A percentile compares a stretch with the other conserved stretches of the same genome.
Evolutionary conservation across 768 basidiomycete genomes (phyloP).

Genomic region (Tylopilus balloui): DNA sequence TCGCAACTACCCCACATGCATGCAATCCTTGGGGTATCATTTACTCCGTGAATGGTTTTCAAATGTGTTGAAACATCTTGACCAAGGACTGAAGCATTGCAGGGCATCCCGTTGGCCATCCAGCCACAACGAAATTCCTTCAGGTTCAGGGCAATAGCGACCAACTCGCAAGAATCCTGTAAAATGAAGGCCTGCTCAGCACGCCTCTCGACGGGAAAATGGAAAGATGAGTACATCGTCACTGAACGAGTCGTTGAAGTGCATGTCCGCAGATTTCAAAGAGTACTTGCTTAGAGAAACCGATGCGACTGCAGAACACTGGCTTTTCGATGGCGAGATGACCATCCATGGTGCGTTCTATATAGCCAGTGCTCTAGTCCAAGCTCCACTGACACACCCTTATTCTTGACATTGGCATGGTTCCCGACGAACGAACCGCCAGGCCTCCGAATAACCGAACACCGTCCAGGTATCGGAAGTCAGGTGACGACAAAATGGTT

Average conservation of each 20-base stretch:
- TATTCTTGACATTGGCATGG: conserved; percentile 14
- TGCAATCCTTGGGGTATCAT: background rate
- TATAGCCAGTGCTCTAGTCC: conserved; percentile 9
- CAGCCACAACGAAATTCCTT: conserved; percentile 11
- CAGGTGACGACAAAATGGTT: background rate
- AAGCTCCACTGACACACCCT: background rate
- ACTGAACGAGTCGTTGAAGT: conserved; percentile 7
- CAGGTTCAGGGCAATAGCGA: conserved; percentile 1
- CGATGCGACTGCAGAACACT: background rate
- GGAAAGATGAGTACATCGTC: conserved; percentile 12
- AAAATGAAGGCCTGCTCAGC: background rate
- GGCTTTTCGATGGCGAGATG: background rate
- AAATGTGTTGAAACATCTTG: conserved; percentile 16
- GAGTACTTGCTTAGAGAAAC: background rate
- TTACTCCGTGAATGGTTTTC: conserved; percentile 8
- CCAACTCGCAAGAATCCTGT: conserved; percentile 11
- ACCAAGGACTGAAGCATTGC: conserved; percentile 10
- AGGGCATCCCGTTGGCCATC: conserved; percentile 7
- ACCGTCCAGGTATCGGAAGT: conserved; percentile 1
- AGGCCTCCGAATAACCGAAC: conserved; percentile 7
- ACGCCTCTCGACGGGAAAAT: background rate
- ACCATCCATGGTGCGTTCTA: background rate
- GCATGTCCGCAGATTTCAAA: background rate
- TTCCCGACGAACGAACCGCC: conserved; percentile 14
- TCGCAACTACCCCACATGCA: conserved; percentile 21